Conservation (phyloP, 2,329 filamentous ascomycete genomes). For the Erysiphe pulchra region DNA sequence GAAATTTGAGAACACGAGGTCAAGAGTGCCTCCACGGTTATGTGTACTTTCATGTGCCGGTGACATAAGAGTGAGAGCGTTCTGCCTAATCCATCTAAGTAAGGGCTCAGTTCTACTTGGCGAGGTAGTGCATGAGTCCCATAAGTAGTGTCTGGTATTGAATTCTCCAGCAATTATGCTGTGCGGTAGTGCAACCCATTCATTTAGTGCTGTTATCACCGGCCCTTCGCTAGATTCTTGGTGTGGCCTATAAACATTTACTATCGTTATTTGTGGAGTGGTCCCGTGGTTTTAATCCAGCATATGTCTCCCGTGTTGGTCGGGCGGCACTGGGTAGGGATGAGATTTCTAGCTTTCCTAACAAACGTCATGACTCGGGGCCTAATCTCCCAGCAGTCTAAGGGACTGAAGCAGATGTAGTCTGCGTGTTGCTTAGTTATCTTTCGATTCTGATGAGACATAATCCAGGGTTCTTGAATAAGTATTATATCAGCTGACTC, state of each 20-base stretch:
- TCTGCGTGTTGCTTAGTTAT: background rate
- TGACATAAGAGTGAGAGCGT: no score
- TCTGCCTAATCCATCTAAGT: no score
- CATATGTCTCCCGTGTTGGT: background rate
- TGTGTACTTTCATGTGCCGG: no score
- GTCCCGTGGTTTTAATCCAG: background rate
- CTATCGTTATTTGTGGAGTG: background rate
- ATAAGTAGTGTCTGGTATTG: no score
- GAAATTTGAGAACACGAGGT: no score
- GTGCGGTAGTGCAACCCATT: no score
- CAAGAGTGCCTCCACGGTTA: no score
- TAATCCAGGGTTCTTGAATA: background rate
- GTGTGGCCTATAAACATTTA: background rate
- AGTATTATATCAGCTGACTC: background rate
- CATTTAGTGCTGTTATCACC: background rate
- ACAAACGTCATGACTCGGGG: background rate
- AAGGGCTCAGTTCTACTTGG: no score
- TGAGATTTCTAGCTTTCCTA: background rate
- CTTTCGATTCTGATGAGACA: no score
- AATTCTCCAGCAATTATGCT: no score
- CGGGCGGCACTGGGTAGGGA: background rate
- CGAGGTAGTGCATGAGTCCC: no score
- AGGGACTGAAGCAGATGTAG: background rate
- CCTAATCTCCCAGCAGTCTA: background rate
- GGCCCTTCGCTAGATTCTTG: background rate